Evolutionary conservation across 805 yeast genomes (phyloP).

Genomic region (Spencermartinsiella europaea): DNA sequence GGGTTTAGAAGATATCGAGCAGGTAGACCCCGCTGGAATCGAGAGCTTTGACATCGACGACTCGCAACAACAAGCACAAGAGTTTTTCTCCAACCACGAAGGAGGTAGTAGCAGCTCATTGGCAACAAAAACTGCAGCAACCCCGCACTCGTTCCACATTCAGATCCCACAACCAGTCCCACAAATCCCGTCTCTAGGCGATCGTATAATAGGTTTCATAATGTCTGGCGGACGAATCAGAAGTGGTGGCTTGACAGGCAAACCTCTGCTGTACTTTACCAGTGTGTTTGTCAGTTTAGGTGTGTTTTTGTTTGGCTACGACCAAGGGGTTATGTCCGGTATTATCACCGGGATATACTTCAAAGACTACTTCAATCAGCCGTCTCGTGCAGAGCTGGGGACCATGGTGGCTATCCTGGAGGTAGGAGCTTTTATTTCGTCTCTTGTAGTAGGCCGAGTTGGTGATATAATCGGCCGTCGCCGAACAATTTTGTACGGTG

Average conservation of each 20-base stretch:
- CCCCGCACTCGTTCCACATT: constrained; percentile 6
- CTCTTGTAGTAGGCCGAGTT: constrained; percentile 69
- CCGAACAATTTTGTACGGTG: constrained; percentile 73
- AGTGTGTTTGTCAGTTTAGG: constrained; percentile 41
- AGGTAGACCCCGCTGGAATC: neutral
- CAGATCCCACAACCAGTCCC: constrained; percentile 17
- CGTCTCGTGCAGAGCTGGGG: constrained; percentile 71
- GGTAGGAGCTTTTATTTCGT: constrained; percentile 78
- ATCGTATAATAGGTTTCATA: constrained; percentile 19
- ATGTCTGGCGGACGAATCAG: constrained; percentile 22
- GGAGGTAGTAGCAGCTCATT: neutral
- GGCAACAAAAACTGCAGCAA: neutral
- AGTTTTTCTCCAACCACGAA: neutral
- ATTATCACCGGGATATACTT: constrained; percentile 71
- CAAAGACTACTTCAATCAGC: constrained; percentile 62
- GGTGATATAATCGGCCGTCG: constrained; percentile 79
- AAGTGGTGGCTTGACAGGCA: constrained; percentile 28
- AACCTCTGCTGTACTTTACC: constrained; percentile 37
- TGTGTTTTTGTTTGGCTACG: constrained; percentile 70
- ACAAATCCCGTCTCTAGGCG: constrained; percentile 22
- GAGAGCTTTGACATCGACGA: constrained; percentile 10
- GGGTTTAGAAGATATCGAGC: neutral
- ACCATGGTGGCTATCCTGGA: constrained; percentile 85
- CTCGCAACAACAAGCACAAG: constrained; percentile 1
- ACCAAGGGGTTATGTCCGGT: constrained; percentile 89